phyloP scores from a whole-genome alignment of 129 eudicot genomes.

The Flaveria sonorensis region DNA sequence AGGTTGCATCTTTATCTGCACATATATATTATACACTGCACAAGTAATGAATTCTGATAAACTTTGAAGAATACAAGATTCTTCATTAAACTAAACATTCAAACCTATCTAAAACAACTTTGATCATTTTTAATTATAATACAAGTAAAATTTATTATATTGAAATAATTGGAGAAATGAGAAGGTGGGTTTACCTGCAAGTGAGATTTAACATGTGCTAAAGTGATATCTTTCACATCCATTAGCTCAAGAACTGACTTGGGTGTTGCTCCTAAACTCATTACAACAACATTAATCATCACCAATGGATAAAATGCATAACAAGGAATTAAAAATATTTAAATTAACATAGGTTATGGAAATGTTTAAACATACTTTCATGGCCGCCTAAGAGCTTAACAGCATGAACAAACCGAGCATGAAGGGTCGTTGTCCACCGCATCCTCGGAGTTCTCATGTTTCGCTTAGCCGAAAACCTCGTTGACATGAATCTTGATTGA shows the following conservation, averaged over 20 bases:
- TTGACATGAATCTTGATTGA: conserved; percentile 64
- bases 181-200: conserved; percentile 63
- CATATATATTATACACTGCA: not conserved
- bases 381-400: conserved; percentile 99
- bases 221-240: conserved; percentile 97
- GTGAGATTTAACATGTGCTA: conserved; percentile 98
- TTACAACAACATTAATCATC: conserved; percentile 11
- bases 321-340: not conserved
- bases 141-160: not conserved
- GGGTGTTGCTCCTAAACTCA: conserved; percentile 85
- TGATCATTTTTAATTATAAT: not conserved
- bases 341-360: not conserved
- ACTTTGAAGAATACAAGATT: conserved; percentile 15
- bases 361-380: conserved; percentile 61
- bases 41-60: not conserved
- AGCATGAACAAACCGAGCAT: conserved; percentile 89
- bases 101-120: conserved; percentile 1
- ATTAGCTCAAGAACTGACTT: conserved; percentile 99
- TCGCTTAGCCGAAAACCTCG: conserved; percentile 67
- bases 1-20: not conserved
- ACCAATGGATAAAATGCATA: conserved; percentile 16
- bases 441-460: conserved; percentile 91
- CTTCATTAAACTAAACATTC: not conserved
- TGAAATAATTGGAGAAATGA: conserved; percentile 1
- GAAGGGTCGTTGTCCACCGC: conserved; percentile 95